Evolutionary conservation across 1,284 basidiomycete species (phyloP).

Genomic region (Ustilago crameri): DNA sequence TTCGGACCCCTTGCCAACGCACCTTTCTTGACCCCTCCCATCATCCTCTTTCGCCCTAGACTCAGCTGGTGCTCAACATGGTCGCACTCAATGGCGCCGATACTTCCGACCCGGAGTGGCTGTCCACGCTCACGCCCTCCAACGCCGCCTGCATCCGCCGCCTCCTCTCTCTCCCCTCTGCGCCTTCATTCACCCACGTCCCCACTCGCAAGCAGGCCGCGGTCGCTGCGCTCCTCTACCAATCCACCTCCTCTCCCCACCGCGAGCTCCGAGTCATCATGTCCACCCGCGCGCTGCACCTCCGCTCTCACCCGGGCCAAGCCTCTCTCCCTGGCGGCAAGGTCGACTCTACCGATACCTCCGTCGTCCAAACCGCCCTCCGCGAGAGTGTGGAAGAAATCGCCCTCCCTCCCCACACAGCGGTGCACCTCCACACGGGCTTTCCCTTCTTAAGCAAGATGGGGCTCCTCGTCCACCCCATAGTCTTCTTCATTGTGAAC

Average conservation of each 20-base stretch:
- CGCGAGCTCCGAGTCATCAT: constrained; percentile 39
- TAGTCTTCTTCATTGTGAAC: constrained; percentile 34
- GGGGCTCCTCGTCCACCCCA: constrained; percentile 51
- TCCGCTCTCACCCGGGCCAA: constrained; percentile 53
- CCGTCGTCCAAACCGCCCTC: constrained; percentile 38
- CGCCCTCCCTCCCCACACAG: constrained; percentile 9
- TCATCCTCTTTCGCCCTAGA: too few relatives aligned
- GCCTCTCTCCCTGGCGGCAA: constrained; percentile 54
- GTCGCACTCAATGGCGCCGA: constrained; percentile 1
- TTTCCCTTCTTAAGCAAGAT: constrained; percentile 49
- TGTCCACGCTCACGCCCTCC: constrained; percentile 7
- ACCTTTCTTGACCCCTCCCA: too few relatives aligned
- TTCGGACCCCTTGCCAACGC: too few relatives aligned
- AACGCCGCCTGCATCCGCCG: constrained; percentile 27
- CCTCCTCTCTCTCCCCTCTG: constrained; percentile 13
- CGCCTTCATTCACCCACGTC: constrained; percentile 27
- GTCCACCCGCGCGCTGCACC: constrained; percentile 48
- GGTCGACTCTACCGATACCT: constrained; percentile 26
- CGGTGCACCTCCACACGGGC: constrained; percentile 40
- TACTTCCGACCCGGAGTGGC: constrained; percentile 6
- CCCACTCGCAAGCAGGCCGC: constrained; percentile 46
- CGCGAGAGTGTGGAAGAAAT: constrained; percentile 53
- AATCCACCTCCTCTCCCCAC: constrained; percentile 7
- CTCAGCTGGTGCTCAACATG: too few relatives aligned
- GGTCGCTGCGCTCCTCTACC: constrained; percentile 44